Evolutionary conservation across 108 stramenopile genomes (phyloP).

Genomic region (Chaetoceros muelleri): DNA sequence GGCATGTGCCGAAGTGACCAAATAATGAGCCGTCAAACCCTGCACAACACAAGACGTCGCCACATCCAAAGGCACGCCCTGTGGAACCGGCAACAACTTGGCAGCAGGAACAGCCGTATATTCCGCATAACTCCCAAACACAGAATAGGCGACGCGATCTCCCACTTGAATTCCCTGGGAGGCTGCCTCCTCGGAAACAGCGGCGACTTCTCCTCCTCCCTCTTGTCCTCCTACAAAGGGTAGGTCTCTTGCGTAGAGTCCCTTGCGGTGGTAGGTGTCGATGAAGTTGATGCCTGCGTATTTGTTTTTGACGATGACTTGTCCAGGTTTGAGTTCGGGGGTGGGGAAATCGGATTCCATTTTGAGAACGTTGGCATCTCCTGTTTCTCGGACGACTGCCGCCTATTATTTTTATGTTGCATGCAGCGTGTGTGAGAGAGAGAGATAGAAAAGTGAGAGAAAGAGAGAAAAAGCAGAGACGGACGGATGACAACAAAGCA

Average conservation of each 20-base stretch:
- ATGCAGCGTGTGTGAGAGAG: background rate
- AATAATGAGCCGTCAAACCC: slow-evolving; percentile 78
- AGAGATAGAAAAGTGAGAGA: background rate
- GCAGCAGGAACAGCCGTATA: slow-evolving; percentile 59
- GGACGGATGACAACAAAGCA: no score
- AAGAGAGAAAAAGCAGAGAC: no score
- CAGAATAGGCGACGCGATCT: slow-evolving; percentile 62
- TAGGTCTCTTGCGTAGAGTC: slow-evolving; percentile 56
- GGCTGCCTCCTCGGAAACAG: slow-evolving; percentile 38
- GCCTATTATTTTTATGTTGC: slow-evolving; percentile 10
- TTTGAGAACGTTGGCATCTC: slow-evolving; percentile 23
- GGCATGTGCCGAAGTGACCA: slow-evolving; percentile 53
- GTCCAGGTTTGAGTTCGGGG: slow-evolving; percentile 28
- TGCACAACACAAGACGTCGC: slow-evolving; percentile 68
- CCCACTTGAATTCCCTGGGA: slow-evolving; percentile 41
- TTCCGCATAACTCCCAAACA: slow-evolving; percentile 61
- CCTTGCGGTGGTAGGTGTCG: slow-evolving; percentile 72
- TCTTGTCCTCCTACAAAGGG: slow-evolving; percentile 77
- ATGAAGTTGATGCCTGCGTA: slow-evolving; percentile 82
- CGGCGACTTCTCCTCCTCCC: slow-evolving; percentile 64
- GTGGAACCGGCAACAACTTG: slow-evolving; percentile 44
- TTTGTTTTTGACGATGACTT: slow-evolving; percentile 61
- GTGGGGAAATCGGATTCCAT: slow-evolving; percentile 40
- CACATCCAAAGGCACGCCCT: slow-evolving; percentile 37
- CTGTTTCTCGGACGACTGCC: slow-evolving; percentile 32